phyloP scores from a whole-genome alignment of 495 filamentous ascomycete genomes.

The Hyaloscypha hepaticicola region DNA sequence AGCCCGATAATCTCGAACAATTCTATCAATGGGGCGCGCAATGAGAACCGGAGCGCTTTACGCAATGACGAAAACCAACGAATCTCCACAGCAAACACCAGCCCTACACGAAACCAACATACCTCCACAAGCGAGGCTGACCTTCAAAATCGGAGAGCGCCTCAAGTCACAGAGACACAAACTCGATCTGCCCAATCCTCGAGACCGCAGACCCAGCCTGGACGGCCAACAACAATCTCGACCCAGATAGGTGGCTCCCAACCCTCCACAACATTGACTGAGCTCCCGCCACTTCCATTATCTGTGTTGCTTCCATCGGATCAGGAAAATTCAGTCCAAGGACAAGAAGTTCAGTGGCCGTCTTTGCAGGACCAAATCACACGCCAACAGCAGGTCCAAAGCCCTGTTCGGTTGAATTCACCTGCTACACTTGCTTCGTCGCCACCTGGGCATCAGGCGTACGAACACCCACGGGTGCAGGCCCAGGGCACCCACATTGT shows the following conservation, averaged over 20 bases:
- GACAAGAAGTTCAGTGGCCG: not conserved
- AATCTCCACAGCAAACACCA: not conserved
- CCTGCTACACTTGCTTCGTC: not conserved
- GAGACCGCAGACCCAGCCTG: not conserved
- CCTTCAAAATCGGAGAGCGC: not conserved
- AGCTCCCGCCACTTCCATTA: not conserved
- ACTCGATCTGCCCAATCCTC: not conserved
- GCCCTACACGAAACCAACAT: not conserved
- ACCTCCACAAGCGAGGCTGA: not conserved
- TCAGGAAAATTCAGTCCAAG: not conserved
- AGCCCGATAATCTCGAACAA: constrained; percentile 36
- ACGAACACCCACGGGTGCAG: not conserved
- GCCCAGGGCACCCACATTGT: not conserved
- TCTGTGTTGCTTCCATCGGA: constrained; percentile 4
- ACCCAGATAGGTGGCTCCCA: not conserved
- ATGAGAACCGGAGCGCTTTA: constrained; percentile 12
- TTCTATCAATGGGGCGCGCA: constrained; percentile 31
- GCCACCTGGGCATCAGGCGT: not conserved
- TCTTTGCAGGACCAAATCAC: not conserved
- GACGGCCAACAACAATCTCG: not conserved
- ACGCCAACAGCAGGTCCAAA: not conserved
- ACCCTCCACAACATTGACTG: not conserved
- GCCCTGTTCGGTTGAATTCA: not conserved
- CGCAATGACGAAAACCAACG: not conserved
- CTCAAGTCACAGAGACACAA: not conserved